Conservation (phyloP, 2,329 filamentous ascomycete species). For the Xylaria sp. region DNA sequence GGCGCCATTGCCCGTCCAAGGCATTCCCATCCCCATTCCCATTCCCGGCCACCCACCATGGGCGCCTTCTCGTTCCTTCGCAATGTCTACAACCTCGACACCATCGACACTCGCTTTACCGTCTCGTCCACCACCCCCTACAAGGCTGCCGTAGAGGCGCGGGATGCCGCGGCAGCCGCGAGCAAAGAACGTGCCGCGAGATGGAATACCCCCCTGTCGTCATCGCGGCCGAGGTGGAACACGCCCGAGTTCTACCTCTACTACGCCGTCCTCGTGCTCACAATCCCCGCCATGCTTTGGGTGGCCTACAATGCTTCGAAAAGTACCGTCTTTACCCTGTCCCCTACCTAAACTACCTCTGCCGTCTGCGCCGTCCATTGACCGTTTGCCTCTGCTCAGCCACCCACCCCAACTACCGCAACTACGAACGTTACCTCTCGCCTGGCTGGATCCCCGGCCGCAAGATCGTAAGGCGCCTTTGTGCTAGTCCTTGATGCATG, state of each 20-base stretch:
- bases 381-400: slow-evolving; percentile 55
- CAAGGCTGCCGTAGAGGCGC: slow-evolving; percentile 59
- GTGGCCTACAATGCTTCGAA: slow-evolving; percentile 84
- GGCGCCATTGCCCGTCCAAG: slow-evolving; percentile 28
- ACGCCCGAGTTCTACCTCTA: slow-evolving; percentile 88
- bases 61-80: slow-evolving; percentile 43
- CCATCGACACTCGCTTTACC: slow-evolving; percentile 68
- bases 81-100: slow-evolving; percentile 68
- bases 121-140: slow-evolving; percentile 72
- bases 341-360: not conserved
- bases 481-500: not conserved
- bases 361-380: slow-evolving; percentile 4
- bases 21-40: slow-evolving; percentile 8
- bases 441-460: slow-evolving; percentile 92
- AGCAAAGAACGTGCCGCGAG: slow-evolving; percentile 51
- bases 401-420: slow-evolving; percentile 78
- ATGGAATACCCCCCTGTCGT: slow-evolving; percentile 46
- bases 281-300: slow-evolving; percentile 89
- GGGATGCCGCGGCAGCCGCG: slow-evolving; percentile 48
- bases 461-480: slow-evolving; percentile 70
- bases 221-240: slow-evolving; percentile 73
- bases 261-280: slow-evolving; percentile 67
- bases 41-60: slow-evolving; percentile 42
- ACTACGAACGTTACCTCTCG: slow-evolving; percentile 72
- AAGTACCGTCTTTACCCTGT: slow-evolving; percentile 55